Evolutionary conservation across 2,329 filamentous ascomycete species (phyloP), one percentile per base, ranked within the genome.

Genomic region (Furcasterigmium sp.): DNA sequence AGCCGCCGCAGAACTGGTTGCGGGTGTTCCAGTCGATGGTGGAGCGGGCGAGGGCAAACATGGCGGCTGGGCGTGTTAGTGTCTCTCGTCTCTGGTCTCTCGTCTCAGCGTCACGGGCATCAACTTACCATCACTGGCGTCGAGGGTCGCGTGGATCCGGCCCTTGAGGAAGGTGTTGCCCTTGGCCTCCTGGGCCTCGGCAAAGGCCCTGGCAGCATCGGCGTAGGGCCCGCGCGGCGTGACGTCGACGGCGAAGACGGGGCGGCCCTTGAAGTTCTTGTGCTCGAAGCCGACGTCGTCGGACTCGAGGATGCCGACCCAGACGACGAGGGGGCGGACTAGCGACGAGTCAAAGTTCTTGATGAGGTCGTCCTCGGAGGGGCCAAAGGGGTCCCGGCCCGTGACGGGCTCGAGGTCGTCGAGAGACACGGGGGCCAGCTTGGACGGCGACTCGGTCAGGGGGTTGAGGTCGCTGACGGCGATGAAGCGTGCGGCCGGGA

Each of bases 21-120:
- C 91, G 85, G 20, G 75, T 75, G 67, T 98, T 97, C 93, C 93
- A 98, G 69, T 97, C 93, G 28, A 94, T 72, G 20, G 96, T 74
- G 37, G 90, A 86, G 43, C 91, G 83, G 8, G 90, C 87, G 64
- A 95, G 88, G 13, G 89, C 91, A 54, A 90, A 95, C 37, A 95
- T 86, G 39, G 91, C 89, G 46, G 91, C 93, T 93, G 49, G 39
- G 3, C 13, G 11, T 35, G 32, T 35, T 15, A 35, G 32, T 35
- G 18, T n/a, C n/a, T n/a, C n/a, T n/a, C n/a, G 9, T 5, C 3
- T 19, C 25, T 9, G 37, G 30, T 56, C 25, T n/a, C 29, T 32
- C 29, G 29, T 6, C n/a, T 10, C 15, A 35, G 15, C 9, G 32
- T 15, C 32, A 10, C 6, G 11, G 10, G 15, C n/a, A 57, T 48